Base-by-base conservation (phyloP, 306 rosid species). In the Lagenaria siceraria region DNA sequence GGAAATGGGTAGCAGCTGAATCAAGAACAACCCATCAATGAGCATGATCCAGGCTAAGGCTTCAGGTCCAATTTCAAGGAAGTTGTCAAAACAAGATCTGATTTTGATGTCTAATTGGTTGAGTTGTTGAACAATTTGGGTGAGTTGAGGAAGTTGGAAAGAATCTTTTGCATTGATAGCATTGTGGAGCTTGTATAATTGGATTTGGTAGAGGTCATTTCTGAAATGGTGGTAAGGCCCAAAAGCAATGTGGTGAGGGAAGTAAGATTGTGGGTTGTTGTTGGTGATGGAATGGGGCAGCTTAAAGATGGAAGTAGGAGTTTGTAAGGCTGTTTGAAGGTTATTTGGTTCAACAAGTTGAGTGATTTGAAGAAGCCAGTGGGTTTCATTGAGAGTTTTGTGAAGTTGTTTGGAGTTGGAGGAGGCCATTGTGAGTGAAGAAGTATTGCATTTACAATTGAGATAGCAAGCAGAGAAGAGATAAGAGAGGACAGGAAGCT, bases 191-290 rank as follows among this genome's bases (percentile, higher is more conserved):
- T 75, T 75, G 68, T 35, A 35, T 35, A 75, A 36, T 56, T 75
- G 9, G 11, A 75, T 75, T 18, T 36, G 15, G 68, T 55, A 56
- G 25, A 75, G 78, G 17, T 53, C 78, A 3, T 35, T 36, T 29
- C 24, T 15, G 51, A 75, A 36, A 38, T 75, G 78, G 68, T 75
- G 53, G n/a, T 75, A 75, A 35, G 78, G 78, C 27, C 78, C 78
- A 7, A 75, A 18, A 15, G 65, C 78, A 8, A 75, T 18, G 3
- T 19, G 25, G 21, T 2, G 49, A 12, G 78, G 78, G 49, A 75
- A 22, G 54, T 75, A 75, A 10, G 18, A 14, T 35, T 75, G 54
- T 75, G 78, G 68, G 1, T 55, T 75, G 48, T 24, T 9, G 7
- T 38, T 56, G 65, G 51, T 35, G 29, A 75, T 33, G 49, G 78